Conservation (phyloP, 371 early-diverging fungal species). For the Saksenaea vasiformis region DNA sequence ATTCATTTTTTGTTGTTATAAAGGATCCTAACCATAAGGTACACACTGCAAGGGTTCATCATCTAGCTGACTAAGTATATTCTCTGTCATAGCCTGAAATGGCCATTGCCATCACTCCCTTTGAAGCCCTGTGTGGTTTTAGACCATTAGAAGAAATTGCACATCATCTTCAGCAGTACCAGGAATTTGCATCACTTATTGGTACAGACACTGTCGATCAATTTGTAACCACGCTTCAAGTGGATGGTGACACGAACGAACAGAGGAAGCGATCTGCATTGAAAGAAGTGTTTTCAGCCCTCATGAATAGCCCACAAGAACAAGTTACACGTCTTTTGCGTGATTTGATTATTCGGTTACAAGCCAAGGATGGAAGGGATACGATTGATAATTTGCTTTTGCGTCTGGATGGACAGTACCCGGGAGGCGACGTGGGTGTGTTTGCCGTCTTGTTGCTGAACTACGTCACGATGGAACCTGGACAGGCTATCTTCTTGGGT, state of each 20-base stretch:
- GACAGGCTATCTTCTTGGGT: slow-evolving; percentile 93
- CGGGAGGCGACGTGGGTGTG: slow-evolving; percentile 87
- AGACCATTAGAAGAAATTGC: slow-evolving; percentile 82
- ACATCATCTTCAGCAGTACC: slow-evolving; percentile 63
- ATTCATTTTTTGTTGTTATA: neutral
- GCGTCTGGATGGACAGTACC: slow-evolving; percentile 82
- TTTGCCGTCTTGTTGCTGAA: slow-evolving; percentile 91
- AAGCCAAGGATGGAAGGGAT: slow-evolving; percentile 16
- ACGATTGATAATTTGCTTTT: slow-evolving; percentile 66
- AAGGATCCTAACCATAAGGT: slow-evolving; percentile 60
- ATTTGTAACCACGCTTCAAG: slow-evolving; percentile 36
- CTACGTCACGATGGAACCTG: slow-evolving; percentile 77
- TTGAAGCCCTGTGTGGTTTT: slow-evolving; percentile 97
- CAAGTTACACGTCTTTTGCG: slow-evolving; percentile 54
- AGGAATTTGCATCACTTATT: slow-evolving; percentile 75
- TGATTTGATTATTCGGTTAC: slow-evolving; percentile 54
- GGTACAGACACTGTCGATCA: slow-evolving; percentile 43
- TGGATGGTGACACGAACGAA: too few relatives aligned
- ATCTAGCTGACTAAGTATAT: neutral
- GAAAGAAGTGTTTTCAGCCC: slow-evolving; percentile 63
- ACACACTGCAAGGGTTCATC: neutral
- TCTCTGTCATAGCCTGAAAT: slow-evolving; percentile 96
- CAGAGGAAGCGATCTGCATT: slow-evolving; percentile 61
- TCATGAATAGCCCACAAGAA: slow-evolving; percentile 67
- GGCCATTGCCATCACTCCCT: slow-evolving; percentile 94